Base-by-base conservation (phyloP, 768 basidiomycete species). In the Lactarius hatsudake region DNA sequence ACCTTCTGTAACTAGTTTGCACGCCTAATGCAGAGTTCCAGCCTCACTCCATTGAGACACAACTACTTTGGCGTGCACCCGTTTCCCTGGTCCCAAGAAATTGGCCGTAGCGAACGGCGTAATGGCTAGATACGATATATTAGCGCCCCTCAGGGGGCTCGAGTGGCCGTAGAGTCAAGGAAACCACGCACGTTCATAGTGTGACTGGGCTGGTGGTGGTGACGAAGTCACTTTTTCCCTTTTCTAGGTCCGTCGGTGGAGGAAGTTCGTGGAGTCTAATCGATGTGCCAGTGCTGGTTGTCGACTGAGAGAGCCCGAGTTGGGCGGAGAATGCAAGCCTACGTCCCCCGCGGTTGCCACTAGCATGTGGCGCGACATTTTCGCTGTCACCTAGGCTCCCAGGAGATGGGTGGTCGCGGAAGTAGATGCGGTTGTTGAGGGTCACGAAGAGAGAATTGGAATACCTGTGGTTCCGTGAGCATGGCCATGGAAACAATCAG, bases 391-490 rank as follows among this genome's bases (percentile, higher is more conserved):
- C 30, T 18, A 30, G 20, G 55, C 55, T 34, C 30, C 15, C 30
- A 56, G 55, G 55, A 10, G 55, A 34, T 18, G 55, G 28, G 30
- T n/a, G 59, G 59, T 60, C 59, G 38, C 59, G 59, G 42, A 60
- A 43, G 36, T 38, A 38, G 26, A 60, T 38, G 15, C 59, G 59
- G 15, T 59, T 59, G 26, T 72, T 72, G 68, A 73, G 69, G 15
- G 69, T 56, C 42, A 72, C 68, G 13, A 73, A 67, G 40, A 73
- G 64, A 5, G 73, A 71, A 67, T 73, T 73, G 9, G 73, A 65
- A 59, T 63, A 67, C 30, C 55, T 56, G 30, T 4, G 30, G 34
- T 34, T n/a, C 28, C 3, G 55, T 56, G 34, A 56, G 55, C 55
- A 34, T 30, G 23, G 23, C 3, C 5, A 51, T 3, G 30, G 8